Evolutionary conservation across 108 stramenopile species (phyloP), one percentile per base, ranked within the genome.

Genomic region (Cyclostephanos tholiformis): DNA sequence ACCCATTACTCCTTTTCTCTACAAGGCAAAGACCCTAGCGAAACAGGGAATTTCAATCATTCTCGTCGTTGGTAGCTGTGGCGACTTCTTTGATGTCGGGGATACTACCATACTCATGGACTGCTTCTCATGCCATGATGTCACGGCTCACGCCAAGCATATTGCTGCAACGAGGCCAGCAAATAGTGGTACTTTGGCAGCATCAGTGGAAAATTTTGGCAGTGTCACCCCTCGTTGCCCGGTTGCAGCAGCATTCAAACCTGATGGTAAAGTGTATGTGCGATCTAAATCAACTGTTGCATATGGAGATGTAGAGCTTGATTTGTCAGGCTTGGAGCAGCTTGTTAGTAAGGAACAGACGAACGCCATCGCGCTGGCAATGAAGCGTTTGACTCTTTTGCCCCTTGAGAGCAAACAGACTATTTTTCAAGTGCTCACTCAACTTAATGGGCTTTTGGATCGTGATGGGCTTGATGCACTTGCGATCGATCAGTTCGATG

Each of bases 71-170:
- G 98, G 98, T 25, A 97, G 97, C 17, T 83, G 86, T 50, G 98
- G 98, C 9, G 98, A 98, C 76, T 98, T 93, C 82, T 94, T 98
- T 65, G 94, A 93, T 76, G 94, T 97, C 17, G 96, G 93, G 22
- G 94, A 97, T 79, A 84, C 85, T 22, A 96, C 97, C 36, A 49
- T 98, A 51, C 82, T 95, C 76, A 95, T 98, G 92, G 95, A 97
- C 65, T 85, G 74, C 67, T 98, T 96, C 80, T 67, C 79, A 51
- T 92, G 91, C 65, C 69, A 75, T 25, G 96, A 97, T 74, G 96
- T 87, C 3, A 95, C 96, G 0, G 82, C 74, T 48, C 86, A 83
- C 22, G 98, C 97, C 4, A 92, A 95, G 58, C 85, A 84, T 53
- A 96, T 97, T 77, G 87, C 85, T 10, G 73, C 69, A 36, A 67